Base-by-base conservation (phyloP, 164 flowering plant genomes). In the Liriodendron chinense region DNA sequence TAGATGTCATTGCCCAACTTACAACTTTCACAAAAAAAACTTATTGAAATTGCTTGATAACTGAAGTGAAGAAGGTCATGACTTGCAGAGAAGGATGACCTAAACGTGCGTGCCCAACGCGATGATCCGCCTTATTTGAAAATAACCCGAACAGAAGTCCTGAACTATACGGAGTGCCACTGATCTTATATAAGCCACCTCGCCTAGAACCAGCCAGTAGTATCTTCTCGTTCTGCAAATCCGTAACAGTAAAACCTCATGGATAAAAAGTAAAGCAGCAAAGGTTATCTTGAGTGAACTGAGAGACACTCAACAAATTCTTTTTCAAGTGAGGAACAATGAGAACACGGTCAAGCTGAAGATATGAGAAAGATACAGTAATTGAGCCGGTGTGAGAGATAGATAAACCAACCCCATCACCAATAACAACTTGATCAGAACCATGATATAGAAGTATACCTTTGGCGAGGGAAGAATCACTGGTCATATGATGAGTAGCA, bases 71-170 rank as follows among this genome's bases (percentile, higher is more conserved):
- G 21, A 25, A 43, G 18, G 20, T 16, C 2, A 47, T 23, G 0
- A 66, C 47, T 6, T 24, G 34, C 2, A 62, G 43, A 1, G 34
- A 6, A 3, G 75, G 68, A 63, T 72, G 69, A 16, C 75, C 75
- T 34, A 72, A 66, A 7, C 69, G 69, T 16, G 8, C 25, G 14
- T 72, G 75, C 68, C 68, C 62, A n/a, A 61, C n/a, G 3, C 21
- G 7, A 22, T 7, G 7, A 7, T n/a, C 7, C 6, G 65, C 21
- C 7, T 20, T n/a, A n/a, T n/a, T n/a, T n/a, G n/a, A n/a, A n/a
- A n/a, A n/a, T 3, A 7, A 61, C 20, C 7, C 65, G 21, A 14
- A 61, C 21, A 61, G n/a, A 61, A 7, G 65, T 20, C 7, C 5
- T n/a, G n/a, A n/a, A n/a, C n/a, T n/a, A n/a, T n/a, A n/a, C n/a